phyloP scores from a whole-genome alignment of 345 rosid species.

The Brassica rapa region DNA sequence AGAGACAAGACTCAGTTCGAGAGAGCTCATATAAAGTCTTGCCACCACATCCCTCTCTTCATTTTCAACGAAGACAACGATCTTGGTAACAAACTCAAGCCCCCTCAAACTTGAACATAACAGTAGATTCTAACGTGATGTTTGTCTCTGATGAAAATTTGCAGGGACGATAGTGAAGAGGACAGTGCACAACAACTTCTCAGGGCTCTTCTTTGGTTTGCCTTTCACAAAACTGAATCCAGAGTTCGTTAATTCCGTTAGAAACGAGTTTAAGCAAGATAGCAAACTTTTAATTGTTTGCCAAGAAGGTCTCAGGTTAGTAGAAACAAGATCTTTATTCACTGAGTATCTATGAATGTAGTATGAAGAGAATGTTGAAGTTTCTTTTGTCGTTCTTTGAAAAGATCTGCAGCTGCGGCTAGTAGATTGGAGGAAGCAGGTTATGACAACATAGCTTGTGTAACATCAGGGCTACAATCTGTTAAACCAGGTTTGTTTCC shows the following conservation, averaged over 20 bases:
- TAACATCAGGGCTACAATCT: conserved; percentile 84
- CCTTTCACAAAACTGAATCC: conserved; percentile 83
- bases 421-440: conserved; percentile 74
- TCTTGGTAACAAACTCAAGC: conserved; percentile 48
- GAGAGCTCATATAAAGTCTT: conserved; percentile 83
- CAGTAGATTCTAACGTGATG: not conserved
- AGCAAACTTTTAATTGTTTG: conserved; percentile 82
- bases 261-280: conserved; percentile 62
- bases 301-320: conserved; percentile 94
- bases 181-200: conserved; percentile 86
- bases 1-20: conserved; percentile 75
- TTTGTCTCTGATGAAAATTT: conserved; percentile 14
- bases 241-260: conserved; percentile 62
- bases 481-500: conserved; percentile 69
- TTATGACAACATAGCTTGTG: conserved; percentile 68
- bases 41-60: conserved; percentile 81
- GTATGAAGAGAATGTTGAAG: not conserved
- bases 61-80: conserved; percentile 83
- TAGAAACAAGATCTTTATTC: conserved; percentile 8
- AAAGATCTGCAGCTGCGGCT: conserved; percentile 90
- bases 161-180: conserved; percentile 82
- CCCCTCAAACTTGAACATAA: not conserved
- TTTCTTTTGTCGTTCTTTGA: conserved; percentile 15
- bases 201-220: conserved; percentile 86
- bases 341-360: not conserved